phyloP scores from a whole-genome alignment of 129 eudicot species.

The Sambucus nigra region DNA sequence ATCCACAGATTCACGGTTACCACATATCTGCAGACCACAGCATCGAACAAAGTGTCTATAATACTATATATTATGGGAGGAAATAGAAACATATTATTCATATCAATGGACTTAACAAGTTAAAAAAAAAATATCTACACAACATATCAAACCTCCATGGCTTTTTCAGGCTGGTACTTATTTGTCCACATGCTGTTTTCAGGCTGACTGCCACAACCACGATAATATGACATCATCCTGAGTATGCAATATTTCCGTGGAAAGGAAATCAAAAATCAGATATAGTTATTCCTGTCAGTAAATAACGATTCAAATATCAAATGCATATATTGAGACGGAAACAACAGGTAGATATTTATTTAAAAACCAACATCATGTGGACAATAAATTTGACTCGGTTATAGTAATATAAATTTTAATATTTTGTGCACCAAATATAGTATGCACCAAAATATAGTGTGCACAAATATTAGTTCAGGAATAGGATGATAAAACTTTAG shows the following conservation, averaged over 20 bases:
- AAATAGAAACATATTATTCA: conserved; percentile 1
- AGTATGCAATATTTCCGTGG: conserved; percentile 3
- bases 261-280: background rate
- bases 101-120: conserved; percentile 7
- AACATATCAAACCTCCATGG: conserved; percentile 55
- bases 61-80: background rate
- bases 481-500: too few relatives aligned
- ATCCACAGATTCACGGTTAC: conserved; percentile 67
- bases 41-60: background rate
- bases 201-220: conserved; percentile 31
- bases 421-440: too few relatives aligned
- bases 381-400: too few relatives aligned
- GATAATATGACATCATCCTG: conserved; percentile 47
- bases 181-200: conserved; percentile 83
- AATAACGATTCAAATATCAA: too few relatives aligned
- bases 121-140: background rate
- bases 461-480: background rate
- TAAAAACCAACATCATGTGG: too few relatives aligned
- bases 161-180: conserved; percentile 80
- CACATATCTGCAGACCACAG: conserved; percentile 64
- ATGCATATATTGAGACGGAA: background rate
- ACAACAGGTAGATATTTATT: background rate
- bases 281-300: background rate
- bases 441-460: too few relatives aligned
- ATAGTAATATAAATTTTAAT: too few relatives aligned